Evolutionary conservation across 164 flowering plant species (phyloP), one percentile per base, ranked within the genome.

Genomic region (Aristolochia contorta): DNA sequence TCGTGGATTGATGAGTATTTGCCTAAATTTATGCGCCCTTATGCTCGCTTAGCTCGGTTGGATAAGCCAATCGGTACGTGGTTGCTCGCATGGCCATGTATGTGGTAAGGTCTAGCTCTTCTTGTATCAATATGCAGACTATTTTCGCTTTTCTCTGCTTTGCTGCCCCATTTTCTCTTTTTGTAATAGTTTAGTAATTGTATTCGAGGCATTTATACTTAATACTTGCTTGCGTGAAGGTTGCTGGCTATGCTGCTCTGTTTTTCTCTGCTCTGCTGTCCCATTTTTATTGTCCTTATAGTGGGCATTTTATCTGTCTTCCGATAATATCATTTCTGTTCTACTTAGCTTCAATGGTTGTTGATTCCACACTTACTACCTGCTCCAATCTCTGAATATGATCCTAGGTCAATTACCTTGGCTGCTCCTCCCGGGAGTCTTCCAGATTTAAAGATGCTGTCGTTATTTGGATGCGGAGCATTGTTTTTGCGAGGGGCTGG

Each of bases 81-180:
- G 99, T 76, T 93, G 66, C 83, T 93, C 6, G 97, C 96, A 61
- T 88, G 96, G 97, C 96, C 99, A 45, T 86, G 97, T 74, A 78
- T 90, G 84, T 93, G 99, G 98, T 92, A 81, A 61, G 80, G 24
- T 48, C 49, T 45, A 12, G 12, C 16, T 57, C 27, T 21, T 12
- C 16, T 13, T 45, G 10, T 13, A 6, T 10, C 43, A 3, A 3
- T 6, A 10, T 37, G 1, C 7, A 37, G 9, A 37, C 12, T 37
- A 8, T 49, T 20, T 6, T 16, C 7, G 15, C 20, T 49, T 49
- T 49, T 49, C 53, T 18, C 7, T 16, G 30, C 53, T 49, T 6
- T 49, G 19, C 4, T 20, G 53, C 8, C 16, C 8, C 9, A 18
- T 49, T 49, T 16, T 20, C 20, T 49, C 7, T 49, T 6, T 18